Percentiles rank a stretch among this genome's conserved stretches.
These are phyloP conservation scores for Syzygium oleosum DNA, from an alignment of 345 rosid species.

Conservation along the genomic window DNA sequence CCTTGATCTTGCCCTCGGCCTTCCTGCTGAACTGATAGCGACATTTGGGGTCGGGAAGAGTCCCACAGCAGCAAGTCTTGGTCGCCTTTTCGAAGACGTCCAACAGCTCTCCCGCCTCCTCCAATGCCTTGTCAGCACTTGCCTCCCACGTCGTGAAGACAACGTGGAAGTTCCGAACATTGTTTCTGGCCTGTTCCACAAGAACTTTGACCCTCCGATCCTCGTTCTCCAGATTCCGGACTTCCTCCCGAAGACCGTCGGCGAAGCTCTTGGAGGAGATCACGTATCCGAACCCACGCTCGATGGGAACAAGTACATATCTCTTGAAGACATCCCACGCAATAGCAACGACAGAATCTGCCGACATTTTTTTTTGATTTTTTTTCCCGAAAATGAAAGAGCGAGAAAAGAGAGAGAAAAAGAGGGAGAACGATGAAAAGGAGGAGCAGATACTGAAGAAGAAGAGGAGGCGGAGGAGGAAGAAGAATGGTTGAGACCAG, in stretches of 20 bases:
- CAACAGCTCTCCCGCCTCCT: background rate
- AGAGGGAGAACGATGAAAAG: background rate
- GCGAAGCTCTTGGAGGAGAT: background rate
- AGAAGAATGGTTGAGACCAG: background rate
- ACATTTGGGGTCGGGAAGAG: background rate
- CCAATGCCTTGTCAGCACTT: too few species aligned
- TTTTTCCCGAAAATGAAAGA: background rate
- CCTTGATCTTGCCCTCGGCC: background rate
- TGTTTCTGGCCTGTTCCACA: background rate
- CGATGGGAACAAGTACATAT: background rate
- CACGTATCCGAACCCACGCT: background rate
- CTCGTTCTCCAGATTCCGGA: background rate
- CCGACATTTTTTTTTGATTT: background rate
- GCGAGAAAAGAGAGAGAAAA: background rate
- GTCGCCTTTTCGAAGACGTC: rapidly evolving
- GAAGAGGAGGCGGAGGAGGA: background rate
- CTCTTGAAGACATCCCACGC: background rate
- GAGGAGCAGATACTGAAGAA: background rate
- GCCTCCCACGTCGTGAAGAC: background rate
- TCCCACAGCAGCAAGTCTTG: background rate
- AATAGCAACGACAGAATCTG: background rate
- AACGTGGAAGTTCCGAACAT: background rate
- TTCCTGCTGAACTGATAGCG: background rate
- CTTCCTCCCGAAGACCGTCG: rapidly evolving
- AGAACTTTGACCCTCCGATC: background rate